Evolutionary conservation across 306 rosid species (phyloP).

Genomic region (Mimosa pudica): DNA sequence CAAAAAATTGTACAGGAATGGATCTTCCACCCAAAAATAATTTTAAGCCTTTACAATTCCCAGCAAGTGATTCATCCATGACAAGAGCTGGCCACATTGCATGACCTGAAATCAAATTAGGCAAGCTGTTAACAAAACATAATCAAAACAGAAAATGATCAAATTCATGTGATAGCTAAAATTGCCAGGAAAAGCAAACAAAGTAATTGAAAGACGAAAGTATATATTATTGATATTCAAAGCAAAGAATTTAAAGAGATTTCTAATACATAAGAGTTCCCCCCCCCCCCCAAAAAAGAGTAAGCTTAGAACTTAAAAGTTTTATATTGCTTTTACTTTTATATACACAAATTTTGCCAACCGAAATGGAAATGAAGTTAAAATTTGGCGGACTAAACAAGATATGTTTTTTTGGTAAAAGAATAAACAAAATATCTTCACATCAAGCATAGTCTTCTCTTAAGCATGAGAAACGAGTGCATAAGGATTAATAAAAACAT

Average conservation of each 20-base stretch:
- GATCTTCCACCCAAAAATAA: constrained; percentile 67
- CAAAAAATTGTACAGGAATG: constrained; percentile 93
- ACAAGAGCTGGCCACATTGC: constrained; percentile 99
- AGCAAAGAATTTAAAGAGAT: constrained; percentile 3
- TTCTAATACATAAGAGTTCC: neutral
- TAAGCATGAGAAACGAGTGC: neutral
- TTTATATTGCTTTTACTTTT: neutral
- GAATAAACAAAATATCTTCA: neutral
- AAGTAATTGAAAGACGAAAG: constrained; percentile 8
- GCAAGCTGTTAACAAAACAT: constrained; percentile 22
- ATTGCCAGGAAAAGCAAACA: constrained; percentile 30
- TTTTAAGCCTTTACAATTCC: constrained; percentile 80
- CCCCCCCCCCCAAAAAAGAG: neutral
- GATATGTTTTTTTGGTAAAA: neutral
- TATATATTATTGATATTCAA: neutral
- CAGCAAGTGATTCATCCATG: constrained; percentile 84
- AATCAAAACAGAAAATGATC: constrained; percentile 21
- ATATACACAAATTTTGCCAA: neutral
- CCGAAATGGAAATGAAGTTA: neutral
- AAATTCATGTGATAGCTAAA: constrained; percentile 32
- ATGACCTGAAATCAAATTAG: constrained; percentile 64
- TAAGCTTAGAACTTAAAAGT: neutral
- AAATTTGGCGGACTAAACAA: neutral
- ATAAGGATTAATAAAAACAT: neutral
- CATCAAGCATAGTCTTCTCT: neutral